These are phyloP conservation scores for Vinca minor DNA, from an alignment of 257 asterid genomes.

Conservation along the genomic window DNA sequence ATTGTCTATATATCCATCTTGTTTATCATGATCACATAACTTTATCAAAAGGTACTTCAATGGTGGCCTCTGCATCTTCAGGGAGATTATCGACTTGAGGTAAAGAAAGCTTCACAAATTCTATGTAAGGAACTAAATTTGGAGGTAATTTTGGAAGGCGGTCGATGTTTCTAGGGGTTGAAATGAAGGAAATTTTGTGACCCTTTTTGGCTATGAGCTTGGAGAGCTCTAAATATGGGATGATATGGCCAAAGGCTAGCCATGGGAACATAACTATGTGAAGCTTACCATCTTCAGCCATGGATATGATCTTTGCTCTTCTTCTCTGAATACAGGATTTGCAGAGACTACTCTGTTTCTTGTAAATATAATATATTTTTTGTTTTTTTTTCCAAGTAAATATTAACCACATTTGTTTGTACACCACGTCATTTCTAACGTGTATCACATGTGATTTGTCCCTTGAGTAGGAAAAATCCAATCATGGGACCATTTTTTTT, in stretches of 20 bases:
- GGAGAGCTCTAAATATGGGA: constrained; percentile 43
- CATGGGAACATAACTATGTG: constrained; percentile 57
- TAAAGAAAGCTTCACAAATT: constrained; percentile 33
- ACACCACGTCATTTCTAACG: no score
- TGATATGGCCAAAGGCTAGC: constrained; percentile 64
- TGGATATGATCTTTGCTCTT: constrained; percentile 6
- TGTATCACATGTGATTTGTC: no score
- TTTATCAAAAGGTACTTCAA: constrained; percentile 15
- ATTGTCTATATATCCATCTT: constrained; percentile 12
- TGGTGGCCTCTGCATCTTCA: constrained; percentile 26
- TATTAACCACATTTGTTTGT: no score
- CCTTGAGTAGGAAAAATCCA: no score
- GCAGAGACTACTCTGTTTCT: neutral
- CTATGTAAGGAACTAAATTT: constrained; percentile 21
- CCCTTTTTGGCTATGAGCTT: constrained; percentile 41
- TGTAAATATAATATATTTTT: neutral
- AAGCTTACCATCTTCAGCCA: constrained; percentile 16
- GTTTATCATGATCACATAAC: constrained; percentile 11
- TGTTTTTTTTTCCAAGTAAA: no score
- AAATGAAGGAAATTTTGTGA: constrained; percentile 39
- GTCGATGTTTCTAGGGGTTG: constrained; percentile 45
- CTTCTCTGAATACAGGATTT: neutral
- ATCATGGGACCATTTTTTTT: no score
- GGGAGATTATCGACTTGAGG: constrained; percentile 23
- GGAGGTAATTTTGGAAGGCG: constrained; percentile 45